phyloP scores from a whole-genome alignment of 495 filamentous ascomycete species.

The Podospora pseudopauciseta region DNA sequence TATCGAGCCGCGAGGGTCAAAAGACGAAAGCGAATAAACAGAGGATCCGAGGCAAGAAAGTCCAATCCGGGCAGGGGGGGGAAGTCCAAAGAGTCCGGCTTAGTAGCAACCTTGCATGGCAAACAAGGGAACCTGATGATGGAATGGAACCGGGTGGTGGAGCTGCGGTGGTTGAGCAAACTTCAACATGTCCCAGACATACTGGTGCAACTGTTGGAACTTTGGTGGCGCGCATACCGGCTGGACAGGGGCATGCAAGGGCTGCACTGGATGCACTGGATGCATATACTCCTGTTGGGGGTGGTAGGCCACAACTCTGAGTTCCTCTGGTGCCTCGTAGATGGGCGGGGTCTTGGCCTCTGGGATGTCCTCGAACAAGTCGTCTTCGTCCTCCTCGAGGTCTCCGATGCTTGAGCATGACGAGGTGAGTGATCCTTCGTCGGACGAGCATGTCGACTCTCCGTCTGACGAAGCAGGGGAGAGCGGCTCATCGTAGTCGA shows the following conservation, averaged over 20 bases:
- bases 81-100: neutral
- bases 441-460: conserved; percentile 46
- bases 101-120: conserved; percentile 51
- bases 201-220: conserved; percentile 36
- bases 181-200: conserved; percentile 44
- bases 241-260: conserved; percentile 30
- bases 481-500: conserved; percentile 30
- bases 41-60: conserved; percentile 3
- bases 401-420: conserved; percentile 46
- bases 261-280: conserved; percentile 27
- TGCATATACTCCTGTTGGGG: conserved; percentile 41
- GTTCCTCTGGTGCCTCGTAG: conserved; percentile 40
- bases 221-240: conserved; percentile 34
- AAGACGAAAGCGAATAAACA: neutral
- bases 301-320: conserved; percentile 34
- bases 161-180: conserved; percentile 38
- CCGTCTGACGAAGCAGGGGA: conserved; percentile 43
- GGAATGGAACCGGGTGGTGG: conserved; percentile 45
- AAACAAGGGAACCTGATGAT: conserved; percentile 46
- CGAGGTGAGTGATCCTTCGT: conserved; percentile 46
- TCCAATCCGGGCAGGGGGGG: neutral
- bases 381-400: conserved; percentile 37
- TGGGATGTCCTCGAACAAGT: conserved; percentile 39
- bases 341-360: conserved; percentile 42
- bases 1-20: neutral